A percentile compares a stretch with the other conserved stretches of the same genome.
phyloP scores from a whole-genome alignment of 2,329 filamentous ascomycete genomes.

The Emydomyces testavorans region DNA sequence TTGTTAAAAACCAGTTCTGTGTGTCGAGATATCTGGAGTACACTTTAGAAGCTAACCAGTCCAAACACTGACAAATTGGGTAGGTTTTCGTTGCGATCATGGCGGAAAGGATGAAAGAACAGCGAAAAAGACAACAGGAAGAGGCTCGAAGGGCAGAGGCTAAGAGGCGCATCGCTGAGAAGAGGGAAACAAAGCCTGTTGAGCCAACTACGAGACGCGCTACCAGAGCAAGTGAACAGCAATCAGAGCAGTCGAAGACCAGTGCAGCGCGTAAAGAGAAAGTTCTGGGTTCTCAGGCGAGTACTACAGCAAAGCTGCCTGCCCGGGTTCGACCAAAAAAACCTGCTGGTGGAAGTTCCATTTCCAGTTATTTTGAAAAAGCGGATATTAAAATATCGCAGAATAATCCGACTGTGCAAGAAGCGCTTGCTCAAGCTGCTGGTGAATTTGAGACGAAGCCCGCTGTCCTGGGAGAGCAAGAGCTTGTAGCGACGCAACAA shows the following conservation, averaged over 20 bases:
- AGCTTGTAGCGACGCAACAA: constrained; percentile 69
- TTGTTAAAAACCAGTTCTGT: constrained; percentile 38
- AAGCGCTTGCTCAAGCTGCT: constrained; percentile 48
- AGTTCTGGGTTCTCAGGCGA: not conserved
- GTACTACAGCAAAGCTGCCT: constrained; percentile 14
- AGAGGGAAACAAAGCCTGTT: constrained; percentile 19
- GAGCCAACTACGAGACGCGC: constrained; percentile 21
- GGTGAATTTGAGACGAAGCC: constrained; percentile 48
- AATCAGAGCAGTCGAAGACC: constrained; percentile 14
- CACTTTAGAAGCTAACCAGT: not conserved
- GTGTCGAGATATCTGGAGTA: constrained; percentile 4
- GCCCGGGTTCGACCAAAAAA: constrained; percentile 25
- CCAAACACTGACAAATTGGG: not conserved
- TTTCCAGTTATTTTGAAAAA: constrained; percentile 51
- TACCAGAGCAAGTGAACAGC: constrained; percentile 25
- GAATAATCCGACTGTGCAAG: constrained; percentile 43
- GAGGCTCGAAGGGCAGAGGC: constrained; percentile 30
- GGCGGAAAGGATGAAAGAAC: constrained; percentile 40
- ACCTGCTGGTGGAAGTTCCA: constrained; percentile 32
- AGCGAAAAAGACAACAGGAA: constrained; percentile 35
- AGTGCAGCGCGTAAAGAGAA: constrained; percentile 12
- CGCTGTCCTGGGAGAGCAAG: constrained; percentile 49
- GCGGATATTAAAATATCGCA: constrained; percentile 45
- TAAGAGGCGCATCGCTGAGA: constrained; percentile 23
- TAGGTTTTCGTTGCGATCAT: constrained; percentile 41